phyloP scores from a whole-genome alignment of 352 stramenopile species.

The Globisporangium iwayamae region DNA sequence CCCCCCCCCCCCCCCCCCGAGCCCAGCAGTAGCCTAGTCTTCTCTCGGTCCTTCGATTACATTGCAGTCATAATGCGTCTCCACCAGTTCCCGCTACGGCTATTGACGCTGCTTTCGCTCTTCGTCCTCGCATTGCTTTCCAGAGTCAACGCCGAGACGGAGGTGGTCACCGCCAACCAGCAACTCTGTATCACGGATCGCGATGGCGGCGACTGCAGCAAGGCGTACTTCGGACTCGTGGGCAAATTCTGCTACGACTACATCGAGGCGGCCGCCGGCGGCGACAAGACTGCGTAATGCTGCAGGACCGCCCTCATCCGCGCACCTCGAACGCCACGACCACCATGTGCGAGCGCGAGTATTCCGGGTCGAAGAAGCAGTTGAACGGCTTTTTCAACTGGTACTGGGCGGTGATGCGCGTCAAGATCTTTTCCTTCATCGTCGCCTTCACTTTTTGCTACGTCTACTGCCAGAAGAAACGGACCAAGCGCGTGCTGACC shows the following conservation, averaged over 20 bases:
- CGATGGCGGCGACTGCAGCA: background rate
- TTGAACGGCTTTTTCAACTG: background rate
- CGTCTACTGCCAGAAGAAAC: background rate
- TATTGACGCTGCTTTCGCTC: background rate
- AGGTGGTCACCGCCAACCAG: background rate
- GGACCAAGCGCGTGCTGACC: background rate
- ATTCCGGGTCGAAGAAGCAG: background rate
- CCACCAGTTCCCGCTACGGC: background rate
- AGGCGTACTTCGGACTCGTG: background rate
- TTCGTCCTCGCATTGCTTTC: background rate
- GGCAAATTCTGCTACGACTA: conserved; percentile 2
- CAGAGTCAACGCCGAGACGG: background rate
- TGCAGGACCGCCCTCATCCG: background rate
- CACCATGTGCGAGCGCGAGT: background rate
- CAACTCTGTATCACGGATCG: background rate
- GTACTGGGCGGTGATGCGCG: background rate
- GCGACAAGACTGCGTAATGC: background rate
- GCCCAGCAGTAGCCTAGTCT: background rate
- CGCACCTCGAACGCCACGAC: background rate
- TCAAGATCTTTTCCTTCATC: background rate
- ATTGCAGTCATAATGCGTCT: background rate
- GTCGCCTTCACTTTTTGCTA: background rate
- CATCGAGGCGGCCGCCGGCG: background rate
- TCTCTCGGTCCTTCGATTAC: background rate
- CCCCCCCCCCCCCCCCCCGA: no score